Evolutionary conservation across 495 filamentous ascomycete genomes (phyloP).

Genomic region (Podospora pseudocomata): DNA sequence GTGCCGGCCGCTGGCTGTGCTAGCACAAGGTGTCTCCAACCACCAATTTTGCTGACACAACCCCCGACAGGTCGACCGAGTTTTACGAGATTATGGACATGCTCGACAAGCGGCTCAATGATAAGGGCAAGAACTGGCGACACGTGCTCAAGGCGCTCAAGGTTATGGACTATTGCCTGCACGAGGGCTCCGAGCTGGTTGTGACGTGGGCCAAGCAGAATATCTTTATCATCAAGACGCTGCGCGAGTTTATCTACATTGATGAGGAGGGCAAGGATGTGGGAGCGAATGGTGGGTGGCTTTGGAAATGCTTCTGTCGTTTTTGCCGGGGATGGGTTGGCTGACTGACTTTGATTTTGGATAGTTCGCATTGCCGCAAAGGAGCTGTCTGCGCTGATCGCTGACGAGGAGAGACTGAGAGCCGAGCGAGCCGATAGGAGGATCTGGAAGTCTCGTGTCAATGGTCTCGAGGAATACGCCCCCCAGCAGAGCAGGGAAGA

Average conservation of each 20-base stretch:
- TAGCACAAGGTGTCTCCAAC: background rate
- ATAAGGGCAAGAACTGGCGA: conserved; percentile 99
- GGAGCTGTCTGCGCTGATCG: conserved; percentile 88
- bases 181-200: conserved; percentile 93
- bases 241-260: conserved; percentile 93
- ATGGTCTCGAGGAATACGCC: conserved; percentile 80
- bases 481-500: conserved; percentile 37
- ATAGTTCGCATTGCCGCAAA: conserved; percentile 93
- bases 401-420: conserved; percentile 92
- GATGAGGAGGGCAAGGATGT: conserved; percentile 95
- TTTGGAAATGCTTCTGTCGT: background rate
- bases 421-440: conserved; percentile 88
- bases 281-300: conserved; percentile 77
- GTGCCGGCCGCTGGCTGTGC: background rate
- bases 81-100: conserved; percentile 99
- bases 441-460: conserved; percentile 94
- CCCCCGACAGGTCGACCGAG: conserved; percentile 54
- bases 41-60: conserved; percentile 7
- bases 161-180: conserved; percentile 95
- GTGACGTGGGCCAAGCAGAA: conserved; percentile 98
- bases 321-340: background rate
- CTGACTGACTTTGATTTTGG: conserved; percentile 10
- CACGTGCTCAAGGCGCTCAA: conserved; percentile 98
- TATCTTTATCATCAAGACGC: conserved; percentile 96
- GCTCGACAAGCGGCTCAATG: conserved; percentile 97